Base-by-base conservation (phyloP, 371 early-diverging fungal species). In the Mortierella sp. region DNA sequence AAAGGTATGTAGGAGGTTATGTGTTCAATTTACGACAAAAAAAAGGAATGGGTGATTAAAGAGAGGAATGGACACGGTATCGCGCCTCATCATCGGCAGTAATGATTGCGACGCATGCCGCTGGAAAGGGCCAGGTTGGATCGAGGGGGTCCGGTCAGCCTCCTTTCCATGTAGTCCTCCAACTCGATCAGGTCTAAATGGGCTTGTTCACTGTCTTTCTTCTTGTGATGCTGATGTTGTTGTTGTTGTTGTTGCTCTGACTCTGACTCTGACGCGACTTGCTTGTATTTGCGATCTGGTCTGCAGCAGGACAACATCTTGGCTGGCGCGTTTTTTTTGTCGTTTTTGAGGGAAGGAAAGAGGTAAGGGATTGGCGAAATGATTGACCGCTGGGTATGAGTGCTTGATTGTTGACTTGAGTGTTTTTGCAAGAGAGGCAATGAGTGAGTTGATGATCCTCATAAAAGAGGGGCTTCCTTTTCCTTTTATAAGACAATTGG, bases 271-370 rank as follows among this genome's bases (percentile, higher is more conserved):
- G 68, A 38, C 44, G 42, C 68, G 24, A 68, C 68, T 10, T 68
- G 1, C 68, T 42, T 68, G 68, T 68, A 68, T 42, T 42, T 68
- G 34, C 42, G 68, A 24, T 68, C 68, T 38, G 68, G 11, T 38
- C 4, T 68, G 24, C 68, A 68, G 68, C 68, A 68, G 42, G 68
- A 68, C 68, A 68, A 68, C 68, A 68, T 68, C 31, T 26, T 16
- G 34, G 16, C 16, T 31, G 19, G 68, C 24, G 68, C 2, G 38
- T 42, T 38, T 38, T 68, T 21, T 68, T 68, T 65, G 16, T 13
- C 2, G 14, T 11, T 50, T 16, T 42, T 38, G 1, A 11, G 24
- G 4, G 11, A 13, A 24, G 10, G 0, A 38, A 3, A 16, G 44
- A 0, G 9, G 3, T 9, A 24, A 10, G 42, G 21, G 65, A n/a